A percentile compares a stretch with the other conserved stretches of the same genome.
Evolutionary conservation across 768 basidiomycete genomes (phyloP).

Genomic region (Mycena polygramma): DNA sequence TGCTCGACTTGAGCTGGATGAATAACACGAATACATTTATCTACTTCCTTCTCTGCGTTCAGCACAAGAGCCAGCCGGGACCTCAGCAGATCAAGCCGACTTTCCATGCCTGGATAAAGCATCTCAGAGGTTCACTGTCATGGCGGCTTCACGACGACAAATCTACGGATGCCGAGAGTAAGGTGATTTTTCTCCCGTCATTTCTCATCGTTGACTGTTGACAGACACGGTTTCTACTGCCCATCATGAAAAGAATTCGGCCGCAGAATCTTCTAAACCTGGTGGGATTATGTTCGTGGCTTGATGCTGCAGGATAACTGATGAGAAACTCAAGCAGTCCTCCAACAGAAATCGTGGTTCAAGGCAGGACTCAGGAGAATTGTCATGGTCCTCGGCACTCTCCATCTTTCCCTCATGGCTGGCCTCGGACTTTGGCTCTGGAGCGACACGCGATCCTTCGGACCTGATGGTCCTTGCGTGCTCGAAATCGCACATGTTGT

Average conservation of each 20-base stretch:
- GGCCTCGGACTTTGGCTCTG: conserved; percentile 30
- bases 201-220: too few species aligned
- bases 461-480: neutral
- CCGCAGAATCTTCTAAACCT: too few species aligned
- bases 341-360: neutral
- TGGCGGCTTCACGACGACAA: neutral
- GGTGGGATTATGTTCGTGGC: too few species aligned
- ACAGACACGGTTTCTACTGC: too few species aligned
- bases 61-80: neutral
- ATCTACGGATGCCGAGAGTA: too few species aligned
- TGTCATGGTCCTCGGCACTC: conserved; percentile 21
- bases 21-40: conserved; percentile 18
- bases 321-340: neutral
- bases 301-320: too few species aligned
- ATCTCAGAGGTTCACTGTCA: conserved; percentile 30
- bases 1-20: conserved; percentile 10
- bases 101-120: neutral
- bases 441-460: conserved; percentile 21
- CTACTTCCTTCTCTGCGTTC: conserved; percentile 12
- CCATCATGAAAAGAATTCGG: too few species aligned
- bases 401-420: conserved; percentile 26
- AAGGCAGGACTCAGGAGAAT: neutral
- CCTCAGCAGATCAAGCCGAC: neutral
- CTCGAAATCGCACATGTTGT: neutral
- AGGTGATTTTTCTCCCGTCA: too few species aligned